Evolutionary conservation across 345 rosid species (phyloP), one percentile per base, ranked within the genome.

Genomic region (Trapa bicornis): DNA sequence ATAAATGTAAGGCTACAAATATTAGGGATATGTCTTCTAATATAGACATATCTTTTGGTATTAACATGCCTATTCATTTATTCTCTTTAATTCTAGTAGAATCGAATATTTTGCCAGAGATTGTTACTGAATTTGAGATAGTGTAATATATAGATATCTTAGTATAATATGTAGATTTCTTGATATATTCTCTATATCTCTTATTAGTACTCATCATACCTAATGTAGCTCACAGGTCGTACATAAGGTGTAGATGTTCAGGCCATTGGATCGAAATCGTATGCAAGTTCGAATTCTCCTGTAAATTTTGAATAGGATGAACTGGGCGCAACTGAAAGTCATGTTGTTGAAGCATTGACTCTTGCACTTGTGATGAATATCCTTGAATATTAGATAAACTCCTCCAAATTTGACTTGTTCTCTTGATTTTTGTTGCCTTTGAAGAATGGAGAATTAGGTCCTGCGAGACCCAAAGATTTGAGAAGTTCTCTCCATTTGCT

Each of bases 401-500:
- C 37, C 15, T 32, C 0, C 0, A 32, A 39, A 17, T 8, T 29
- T 43, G 35, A 29, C 22, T 3, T 1, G 22, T 29, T 52, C 37
- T 67, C 47, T 22, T 11, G 10, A 50, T 22, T 48, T 22, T 50
- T 64, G 61, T 16, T 66, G 82, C 90, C 93, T 83, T 81, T 11
- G 84, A 81, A 41, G 96, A 83, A 71, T 85, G 85, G 61, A 85
- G 84, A 74, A 85, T 87, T 16, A 73, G 71, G 42, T 82, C 86
- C 61, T 86, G 86, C 41, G 89, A 89, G 65, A 81, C 71, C 87
- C 81, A 79, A 13, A 45, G 48, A 13, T 12, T 45, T 7, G 48
- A 45, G 48, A 45, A 45, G 48, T 11, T 45, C 12, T 45, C 11
- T 13, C 1, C 48, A 45, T 22, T 22, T 22, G 29, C 29, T 22